Base-by-base conservation (phyloP, 2,329 filamentous ascomycete species). In the Ambrosiella cleistominuta region DNA sequence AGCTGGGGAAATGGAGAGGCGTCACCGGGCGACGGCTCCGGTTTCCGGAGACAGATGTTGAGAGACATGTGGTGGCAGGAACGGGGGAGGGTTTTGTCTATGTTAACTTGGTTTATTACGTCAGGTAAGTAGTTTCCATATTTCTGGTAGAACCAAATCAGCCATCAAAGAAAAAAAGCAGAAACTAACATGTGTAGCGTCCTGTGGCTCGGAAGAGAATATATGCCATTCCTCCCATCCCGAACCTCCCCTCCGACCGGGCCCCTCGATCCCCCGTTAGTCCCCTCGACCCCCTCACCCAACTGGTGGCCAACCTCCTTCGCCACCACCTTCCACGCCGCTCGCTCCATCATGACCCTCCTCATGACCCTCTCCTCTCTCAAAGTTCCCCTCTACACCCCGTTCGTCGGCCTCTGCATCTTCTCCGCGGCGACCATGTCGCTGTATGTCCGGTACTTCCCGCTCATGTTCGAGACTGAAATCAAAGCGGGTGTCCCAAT, bases 391-490 rank as follows among this genome's bases (percentile, higher is more conserved):
- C 63, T 73, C 0, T 65, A 68, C 60, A 73, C 71, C 0, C 72
- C 72, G 0, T 75, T 74, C 57, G 66, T 70, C 0, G 72, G 71
- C 0, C 73, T 74, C n/a, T 74, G 72, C 57, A 69, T 69, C 1
- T 74, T 75, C 42, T 73, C 72, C 0, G 71, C 72, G 0, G 70
- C 70, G 1, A 71, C 70, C 3, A 66, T 73, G 54, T 73, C 72
- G 35, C 61, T 71, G 0, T 74, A 74, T 59, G 65, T 70, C 1
- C 66, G 64, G 2, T 57, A 64, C 3, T 75, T 73, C 35, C 72
- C 72, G 0, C 64, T 65, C 1, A 74, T 74, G 68, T 74, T 73
- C 59, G 61, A 70, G 19, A 47, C n/a, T 2, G 44, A 47, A 47
- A 17, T 47, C 19, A 13, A 15, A 8, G 9, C n/a, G 3, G 37